Evolutionary conservation across 108 stramenopile genomes (phyloP).

Genomic region (Skeletonema grethae): DNA sequence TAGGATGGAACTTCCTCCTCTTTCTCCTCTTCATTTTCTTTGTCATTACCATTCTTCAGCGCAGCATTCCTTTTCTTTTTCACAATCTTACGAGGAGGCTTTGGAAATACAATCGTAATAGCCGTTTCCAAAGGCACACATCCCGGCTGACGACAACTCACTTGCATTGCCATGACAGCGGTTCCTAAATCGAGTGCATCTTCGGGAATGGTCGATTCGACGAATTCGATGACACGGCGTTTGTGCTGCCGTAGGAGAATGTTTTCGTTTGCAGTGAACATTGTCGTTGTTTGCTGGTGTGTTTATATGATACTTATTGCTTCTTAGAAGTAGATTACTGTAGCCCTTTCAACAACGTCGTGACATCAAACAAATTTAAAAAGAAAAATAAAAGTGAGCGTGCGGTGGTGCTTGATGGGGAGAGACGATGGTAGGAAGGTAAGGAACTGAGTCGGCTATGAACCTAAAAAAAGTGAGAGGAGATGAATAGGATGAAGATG

Average conservation of each 20-base stretch:
- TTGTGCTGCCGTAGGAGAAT: constrained; percentile 83
- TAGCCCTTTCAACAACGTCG: neutral
- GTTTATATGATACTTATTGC: too few relatives aligned
- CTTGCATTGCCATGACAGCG: constrained; percentile 89
- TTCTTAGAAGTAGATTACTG: constrained; percentile 44
- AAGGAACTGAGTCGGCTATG: neutral
- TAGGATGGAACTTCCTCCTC: constrained; percentile 28
- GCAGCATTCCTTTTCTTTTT: constrained; percentile 12
- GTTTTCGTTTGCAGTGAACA: constrained; percentile 93
- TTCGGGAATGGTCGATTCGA: constrained; percentile 82
- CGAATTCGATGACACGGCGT: constrained; percentile 68
- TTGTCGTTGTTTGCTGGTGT: too few relatives aligned
- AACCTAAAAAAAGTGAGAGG: too few relatives aligned
- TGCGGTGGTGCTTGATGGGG: neutral
- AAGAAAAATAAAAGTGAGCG: too few relatives aligned
- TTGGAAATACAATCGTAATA: constrained; percentile 85
- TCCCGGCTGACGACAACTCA: constrained; percentile 76
- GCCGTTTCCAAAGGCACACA: constrained; percentile 90
- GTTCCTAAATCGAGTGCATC: constrained; percentile 76
- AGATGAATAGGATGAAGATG: too few relatives aligned
- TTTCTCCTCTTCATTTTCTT: neutral
- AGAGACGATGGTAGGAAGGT: neutral
- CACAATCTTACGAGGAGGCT: constrained; percentile 18
- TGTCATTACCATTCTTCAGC: neutral
- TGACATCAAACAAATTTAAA: neutral